Base-by-base conservation (phyloP, 1,139 yeast species). In the Suhomyces wounanorum region DNA sequence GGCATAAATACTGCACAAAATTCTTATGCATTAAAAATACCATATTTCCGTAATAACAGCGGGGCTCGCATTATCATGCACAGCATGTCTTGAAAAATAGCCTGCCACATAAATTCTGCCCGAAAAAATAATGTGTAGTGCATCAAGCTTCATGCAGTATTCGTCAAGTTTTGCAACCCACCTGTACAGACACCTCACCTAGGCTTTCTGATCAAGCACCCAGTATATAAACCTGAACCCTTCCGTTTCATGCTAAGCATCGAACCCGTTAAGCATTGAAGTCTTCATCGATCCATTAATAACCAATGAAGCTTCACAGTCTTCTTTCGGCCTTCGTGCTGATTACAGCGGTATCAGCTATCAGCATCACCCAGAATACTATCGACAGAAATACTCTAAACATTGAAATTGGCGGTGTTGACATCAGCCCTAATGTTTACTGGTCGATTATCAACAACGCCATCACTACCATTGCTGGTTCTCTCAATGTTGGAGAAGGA, bases 381-480 rank as follows among this genome's bases (percentile, higher is more conserved):
- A 53, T 58, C 50, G 55, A 53, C 36, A 21, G 17, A 4, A 53
- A 53, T 43, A 50, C 56, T 8, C 31, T 53, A 17, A 23, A 25
- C 14, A 23, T 50, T 10, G n/a, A 14, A 8, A 40, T 52, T 42
- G 60, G 57, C 4, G 57, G 47, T 21, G 48, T 57, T 11, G 47
- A 33, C 11, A 47, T 59, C 42, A 47, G 49, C 16, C 49, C 58
- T 2, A 55, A 55, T 21, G 59, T 52, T 6, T 53, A 53, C 37
- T 55, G 52, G 48, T 56, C 62, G 11, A 50, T 59, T 26, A 50
- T 59, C 25, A 48, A 57, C 48, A 55, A 56, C 36, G 54, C 55
- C 5, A 18, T 52, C 9, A 50, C 55, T 5, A 42, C 44, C 13
- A 39, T 59, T 16, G 45, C 41, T 6, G 63, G 63, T 1, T 33